Base-by-base conservation (phyloP, 768 basidiomycete species). In the Wakefieldia striispora region DNA sequence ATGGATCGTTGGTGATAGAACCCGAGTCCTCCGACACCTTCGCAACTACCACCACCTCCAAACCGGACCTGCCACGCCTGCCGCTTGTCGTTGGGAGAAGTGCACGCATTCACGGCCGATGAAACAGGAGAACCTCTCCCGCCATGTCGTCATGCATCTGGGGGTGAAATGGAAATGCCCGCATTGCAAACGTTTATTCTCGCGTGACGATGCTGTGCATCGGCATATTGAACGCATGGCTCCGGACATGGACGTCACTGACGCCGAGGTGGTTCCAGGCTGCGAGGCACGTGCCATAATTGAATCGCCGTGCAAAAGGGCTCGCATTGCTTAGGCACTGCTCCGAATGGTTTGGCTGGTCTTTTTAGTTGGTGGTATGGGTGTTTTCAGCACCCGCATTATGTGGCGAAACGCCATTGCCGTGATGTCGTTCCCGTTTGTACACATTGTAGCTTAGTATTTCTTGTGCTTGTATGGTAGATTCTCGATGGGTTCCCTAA, bases 111-210 rank as follows among this genome's bases (percentile, higher is more conserved):
- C 52, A 12, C 43, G 49, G 49, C 38, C 44, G 49, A 63, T 67
- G 63, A 67, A 63, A 44, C 66, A 64, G 49, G 66, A 67, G 47
- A 67, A 69, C 14, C 65, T 67, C 3, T 55, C 67, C 2, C 65
- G 66, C 9, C 66, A 67, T 37, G 46, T 67, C 13, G 56, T 67
- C 43, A 63, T 47, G 53, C 66, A 67, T 47, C 42, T 67, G 4
- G 58, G 60, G 6, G 58, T 67, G 39, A 69, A 63, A 45, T 69
- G 63, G 65, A 47, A 38, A 41, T 69, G 66, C 23, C 58, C 58
- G 12, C 60, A 60, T 47, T 67, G 66, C 21, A 45, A 40, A 17
- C 53, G 43, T 34, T 49, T 51, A 47, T 59, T 69, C 19, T 67
- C 66, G 44, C 66, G 66, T 51, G 67, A 69, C 14, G 66, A 67